Percentiles rank a stretch among this genome's conserved stretches.
Evolutionary conservation across 306 rosid species (phyloP).

Genomic region (Cucumis hystrix): DNA sequence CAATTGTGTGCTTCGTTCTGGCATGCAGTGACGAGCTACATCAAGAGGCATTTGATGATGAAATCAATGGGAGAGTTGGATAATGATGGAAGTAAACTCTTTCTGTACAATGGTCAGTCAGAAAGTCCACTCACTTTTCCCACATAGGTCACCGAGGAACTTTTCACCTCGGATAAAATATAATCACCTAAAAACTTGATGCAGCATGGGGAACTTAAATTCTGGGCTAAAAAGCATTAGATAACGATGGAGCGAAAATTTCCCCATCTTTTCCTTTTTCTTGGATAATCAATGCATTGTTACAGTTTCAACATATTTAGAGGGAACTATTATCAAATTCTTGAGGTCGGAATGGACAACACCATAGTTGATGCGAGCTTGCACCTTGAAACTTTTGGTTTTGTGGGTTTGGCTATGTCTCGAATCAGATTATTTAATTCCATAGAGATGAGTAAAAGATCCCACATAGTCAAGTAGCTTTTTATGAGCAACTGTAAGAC

Average conservation of each 20-base stretch:
- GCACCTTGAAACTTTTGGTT: neutral
- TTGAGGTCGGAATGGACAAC: neutral
- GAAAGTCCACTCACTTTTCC: neutral
- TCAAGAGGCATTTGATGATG: neutral
- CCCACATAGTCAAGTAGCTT: neutral
- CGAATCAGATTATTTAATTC: neutral
- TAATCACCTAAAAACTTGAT: neutral
- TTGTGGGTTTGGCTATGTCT: neutral
- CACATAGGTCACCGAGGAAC: neutral
- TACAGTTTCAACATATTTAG: neutral
- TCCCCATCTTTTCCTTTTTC: neutral
- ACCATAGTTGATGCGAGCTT: neutral
- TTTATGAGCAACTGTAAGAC: neutral
- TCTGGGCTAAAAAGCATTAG: neutral
- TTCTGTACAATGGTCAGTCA: neutral
- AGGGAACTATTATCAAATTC: neutral
- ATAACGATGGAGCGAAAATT: neutral
- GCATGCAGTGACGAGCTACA: neutral
- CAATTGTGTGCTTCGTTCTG: neutral
- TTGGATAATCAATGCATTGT: neutral
- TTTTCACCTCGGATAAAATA: neutral
- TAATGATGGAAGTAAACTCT: neutral
- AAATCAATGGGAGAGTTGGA: slow-evolving; percentile 2
- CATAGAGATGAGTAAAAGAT: neutral
- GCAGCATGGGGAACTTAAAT: neutral